A percentile compares a stretch with the other conserved stretches of the same genome.
phyloP scores from a whole-genome alignment of 1,284 basidiomycete genomes.

The Pulchroboletus neoregius region DNA sequence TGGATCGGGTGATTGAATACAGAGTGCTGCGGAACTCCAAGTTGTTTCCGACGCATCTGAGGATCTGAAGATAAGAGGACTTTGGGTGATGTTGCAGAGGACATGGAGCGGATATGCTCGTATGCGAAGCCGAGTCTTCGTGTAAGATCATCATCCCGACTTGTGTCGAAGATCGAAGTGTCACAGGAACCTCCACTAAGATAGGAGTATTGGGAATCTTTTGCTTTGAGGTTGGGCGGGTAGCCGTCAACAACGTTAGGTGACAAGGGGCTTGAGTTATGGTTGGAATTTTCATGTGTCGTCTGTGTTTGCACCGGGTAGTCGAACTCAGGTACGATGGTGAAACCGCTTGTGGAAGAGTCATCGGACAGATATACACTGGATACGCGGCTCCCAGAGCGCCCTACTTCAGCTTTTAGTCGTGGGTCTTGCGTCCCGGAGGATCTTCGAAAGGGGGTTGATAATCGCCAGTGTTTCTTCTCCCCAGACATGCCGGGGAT shows the following conservation, averaged over 20 bases:
- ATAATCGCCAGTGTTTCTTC: constrained; percentile 28
- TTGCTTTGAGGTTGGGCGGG: constrained; percentile 1
- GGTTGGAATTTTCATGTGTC: not conserved
- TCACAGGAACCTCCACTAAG: not conserved
- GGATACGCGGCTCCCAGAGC: constrained; percentile 14
- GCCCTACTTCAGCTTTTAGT: not conserved
- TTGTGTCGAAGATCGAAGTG: not conserved
- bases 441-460: constrained; percentile 20
- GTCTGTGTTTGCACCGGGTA: constrained; percentile 3
- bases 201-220: constrained; percentile 1
- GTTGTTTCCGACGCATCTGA: constrained; percentile 27
- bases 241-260: not conserved
- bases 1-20: constrained; percentile 24
- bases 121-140: constrained; percentile 25
- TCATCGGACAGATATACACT: constrained; percentile 22
- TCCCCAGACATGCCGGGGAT: constrained; percentile 23
- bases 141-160: constrained; percentile 19
- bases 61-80: constrained; percentile 26
- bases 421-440: constrained; percentile 7
- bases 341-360: constrained; percentile 17
- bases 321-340: constrained; percentile 30
- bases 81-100: constrained; percentile 7
- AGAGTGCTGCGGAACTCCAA: constrained; percentile 32
- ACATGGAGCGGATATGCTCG: constrained; percentile 25
- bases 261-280: not conserved